Conservation (phyloP, 805 yeast species). For the Yamadazyma philogaea region DNA sequence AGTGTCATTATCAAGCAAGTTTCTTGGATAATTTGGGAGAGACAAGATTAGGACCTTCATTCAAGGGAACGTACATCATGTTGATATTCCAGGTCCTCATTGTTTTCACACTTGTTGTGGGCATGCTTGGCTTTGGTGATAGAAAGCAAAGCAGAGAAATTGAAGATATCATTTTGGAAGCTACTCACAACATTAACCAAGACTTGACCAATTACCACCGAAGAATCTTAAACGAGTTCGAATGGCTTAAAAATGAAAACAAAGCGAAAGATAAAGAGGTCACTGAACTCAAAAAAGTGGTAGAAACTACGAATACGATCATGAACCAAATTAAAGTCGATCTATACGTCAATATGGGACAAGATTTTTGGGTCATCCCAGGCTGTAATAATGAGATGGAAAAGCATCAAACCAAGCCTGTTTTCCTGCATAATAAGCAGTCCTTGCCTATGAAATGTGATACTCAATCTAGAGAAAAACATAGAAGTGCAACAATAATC, state of each 20-base stretch:
- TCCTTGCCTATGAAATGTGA: background rate
- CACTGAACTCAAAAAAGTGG: background rate
- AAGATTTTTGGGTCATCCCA: constrained; percentile 1
- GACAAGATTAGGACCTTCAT: background rate
- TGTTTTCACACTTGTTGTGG: background rate
- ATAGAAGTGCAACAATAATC: background rate
- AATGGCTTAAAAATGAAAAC: background rate
- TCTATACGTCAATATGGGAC: background rate
- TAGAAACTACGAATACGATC: background rate
- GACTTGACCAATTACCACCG: background rate
- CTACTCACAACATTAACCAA: background rate
- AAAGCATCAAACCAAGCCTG: too few relatives aligned
- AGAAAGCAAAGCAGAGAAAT: background rate
- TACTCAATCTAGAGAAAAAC: background rate
- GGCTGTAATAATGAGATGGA: background rate
- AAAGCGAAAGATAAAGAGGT: background rate
- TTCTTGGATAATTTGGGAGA: constrained; percentile 9
- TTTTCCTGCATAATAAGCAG: too few relatives aligned
- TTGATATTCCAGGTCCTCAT: background rate
- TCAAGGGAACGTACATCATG: background rate
- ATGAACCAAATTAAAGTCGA: background rate
- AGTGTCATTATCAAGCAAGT: constrained; percentile 24
- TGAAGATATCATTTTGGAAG: background rate
- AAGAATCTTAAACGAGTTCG: background rate
- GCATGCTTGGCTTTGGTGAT: background rate